A percentile compares a stretch with the other conserved stretches of the same genome.
phyloP scores from a whole-genome alignment of 2,329 filamentous ascomycete genomes.

The Neophaeococcomyces mojaviensis region DNA sequence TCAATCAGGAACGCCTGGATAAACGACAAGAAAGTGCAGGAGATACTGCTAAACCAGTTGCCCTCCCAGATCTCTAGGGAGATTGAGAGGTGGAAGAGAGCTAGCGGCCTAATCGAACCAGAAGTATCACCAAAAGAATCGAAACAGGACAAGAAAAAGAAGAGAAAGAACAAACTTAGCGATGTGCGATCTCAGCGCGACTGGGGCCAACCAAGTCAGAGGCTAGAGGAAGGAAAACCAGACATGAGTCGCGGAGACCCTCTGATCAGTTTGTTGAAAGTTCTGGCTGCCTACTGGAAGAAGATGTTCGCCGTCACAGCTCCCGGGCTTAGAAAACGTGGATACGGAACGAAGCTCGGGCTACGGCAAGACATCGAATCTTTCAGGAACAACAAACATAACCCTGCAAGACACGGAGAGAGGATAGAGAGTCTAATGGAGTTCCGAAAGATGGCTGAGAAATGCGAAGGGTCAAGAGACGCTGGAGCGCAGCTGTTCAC shows the following conservation, averaged over 20 bases:
- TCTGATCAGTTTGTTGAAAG: conserved; percentile 65
- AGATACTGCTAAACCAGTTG: conserved; percentile 66
- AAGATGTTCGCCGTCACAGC: conserved; percentile 69
- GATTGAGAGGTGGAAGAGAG: conserved; percentile 63
- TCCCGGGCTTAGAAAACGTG: conserved; percentile 77
- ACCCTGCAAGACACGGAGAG: conserved; percentile 67
- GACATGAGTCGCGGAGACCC: conserved; percentile 81
- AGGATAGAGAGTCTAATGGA: conserved; percentile 57
- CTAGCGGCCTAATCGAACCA: conserved; percentile 52
- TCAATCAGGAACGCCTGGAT: conserved; percentile 76
- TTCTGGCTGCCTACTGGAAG: conserved; percentile 80
- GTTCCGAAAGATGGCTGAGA: conserved; percentile 61
- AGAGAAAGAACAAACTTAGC: conserved; percentile 35
- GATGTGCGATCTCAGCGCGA: conserved; percentile 47
- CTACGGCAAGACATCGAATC: conserved; percentile 67
- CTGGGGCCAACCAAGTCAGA: conserved; percentile 64
- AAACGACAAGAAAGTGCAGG: conserved; percentile 67
- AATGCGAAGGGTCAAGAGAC: conserved; percentile 74
- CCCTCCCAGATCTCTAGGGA: conserved; percentile 62
- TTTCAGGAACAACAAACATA: conserved; percentile 55
- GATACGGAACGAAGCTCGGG: conserved; percentile 72
- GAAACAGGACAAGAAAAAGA: conserved; percentile 32
- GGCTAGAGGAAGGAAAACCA: conserved; percentile 60
- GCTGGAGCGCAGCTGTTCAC: conserved; percentile 86
- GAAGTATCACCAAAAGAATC: conserved; percentile 31